A percentile compares a stretch with the other conserved stretches of the same genome.
phyloP scores from a whole-genome alignment of 2,329 filamentous ascomycete genomes.

The Truncatella angustata region DNA sequence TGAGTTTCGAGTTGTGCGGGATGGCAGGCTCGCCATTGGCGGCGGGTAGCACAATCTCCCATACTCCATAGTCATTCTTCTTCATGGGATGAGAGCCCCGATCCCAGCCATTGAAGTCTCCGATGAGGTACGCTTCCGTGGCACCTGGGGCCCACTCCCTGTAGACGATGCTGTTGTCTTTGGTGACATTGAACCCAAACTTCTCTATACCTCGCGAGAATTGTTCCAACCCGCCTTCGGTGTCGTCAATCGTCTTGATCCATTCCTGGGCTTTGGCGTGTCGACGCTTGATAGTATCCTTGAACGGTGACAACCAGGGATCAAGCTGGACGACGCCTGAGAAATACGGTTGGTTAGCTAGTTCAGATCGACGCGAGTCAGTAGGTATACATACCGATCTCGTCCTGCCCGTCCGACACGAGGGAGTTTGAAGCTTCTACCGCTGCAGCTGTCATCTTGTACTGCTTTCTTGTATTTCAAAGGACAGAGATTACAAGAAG shows the following conservation, averaged over 20 bases:
- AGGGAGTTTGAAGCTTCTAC: too few species aligned
- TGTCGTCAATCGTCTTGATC: constrained; percentile 79
- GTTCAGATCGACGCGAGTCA: not conserved
- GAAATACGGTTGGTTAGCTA: constrained; percentile 16
- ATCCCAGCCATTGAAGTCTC: constrained; percentile 96
- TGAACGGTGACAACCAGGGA: constrained; percentile 85
- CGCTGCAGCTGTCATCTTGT: too few species aligned
- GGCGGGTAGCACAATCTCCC: constrained; percentile 75
- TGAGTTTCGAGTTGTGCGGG: constrained; percentile 91
- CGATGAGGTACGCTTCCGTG: constrained; percentile 77
- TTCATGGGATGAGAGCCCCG: constrained; percentile 81
- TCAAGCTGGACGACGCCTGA: constrained; percentile 84
- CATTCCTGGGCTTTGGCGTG: constrained; percentile 80
- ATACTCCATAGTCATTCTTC: constrained; percentile 81
- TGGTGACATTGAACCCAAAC: constrained; percentile 80
- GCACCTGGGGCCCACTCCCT: constrained; percentile 97
- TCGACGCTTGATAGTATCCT: constrained; percentile 71
- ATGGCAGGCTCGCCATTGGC: constrained; percentile 75
- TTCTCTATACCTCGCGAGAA: constrained; percentile 88
- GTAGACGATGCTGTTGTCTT: constrained; percentile 83
- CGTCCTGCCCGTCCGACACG: too few species aligned
- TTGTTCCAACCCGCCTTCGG: constrained; percentile 86
- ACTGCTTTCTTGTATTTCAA: too few species aligned
- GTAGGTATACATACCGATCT: too few species aligned
- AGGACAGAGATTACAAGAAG: too few species aligned